Conservation (phyloP, 495 filamentous ascomycete genomes). For the Penicillium lividum region DNA sequence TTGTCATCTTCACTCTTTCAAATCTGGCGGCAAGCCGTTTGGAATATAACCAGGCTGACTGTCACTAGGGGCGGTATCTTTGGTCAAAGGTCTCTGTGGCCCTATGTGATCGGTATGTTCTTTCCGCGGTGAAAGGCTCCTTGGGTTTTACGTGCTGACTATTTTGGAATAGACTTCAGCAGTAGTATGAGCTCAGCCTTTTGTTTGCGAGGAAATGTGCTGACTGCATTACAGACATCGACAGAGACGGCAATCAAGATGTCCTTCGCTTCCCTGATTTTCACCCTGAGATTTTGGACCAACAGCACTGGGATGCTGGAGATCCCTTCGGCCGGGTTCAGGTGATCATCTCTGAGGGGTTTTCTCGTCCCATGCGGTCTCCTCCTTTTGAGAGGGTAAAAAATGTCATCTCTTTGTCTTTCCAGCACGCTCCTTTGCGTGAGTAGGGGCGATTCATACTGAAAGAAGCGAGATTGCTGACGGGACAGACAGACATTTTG, state of each 20-base stretch:
- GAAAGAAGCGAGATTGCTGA: slow-evolving; percentile 11
- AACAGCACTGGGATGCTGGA: slow-evolving; percentile 70
- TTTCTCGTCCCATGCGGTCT: slow-evolving; percentile 46
- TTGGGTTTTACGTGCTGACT: slow-evolving; percentile 21
- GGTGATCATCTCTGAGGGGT: slow-evolving; percentile 76
- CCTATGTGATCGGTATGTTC: slow-evolving; percentile 55
- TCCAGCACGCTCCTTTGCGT: slow-evolving; percentile 85
- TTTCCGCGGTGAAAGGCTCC: not conserved
- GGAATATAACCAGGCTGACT: not conserved
- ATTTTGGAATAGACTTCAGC: slow-evolving; percentile 24
- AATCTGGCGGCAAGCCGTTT: not conserved
- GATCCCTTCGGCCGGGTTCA: slow-evolving; percentile 74
- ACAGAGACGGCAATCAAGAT: slow-evolving; percentile 60
- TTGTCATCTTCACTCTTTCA: not conserved
- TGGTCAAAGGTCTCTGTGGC: slow-evolving; percentile 58
- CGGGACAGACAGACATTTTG: slow-evolving; percentile 59
- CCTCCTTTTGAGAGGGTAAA: slow-evolving; percentile 68
- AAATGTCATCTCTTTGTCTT: slow-evolving; percentile 77
- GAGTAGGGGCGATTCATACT: slow-evolving; percentile 18
- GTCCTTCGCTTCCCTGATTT: slow-evolving; percentile 72
- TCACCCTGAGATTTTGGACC: slow-evolving; percentile 67
- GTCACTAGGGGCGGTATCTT: slow-evolving; percentile 53
- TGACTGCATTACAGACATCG: slow-evolving; percentile 51
- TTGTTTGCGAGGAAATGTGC: not conserved
- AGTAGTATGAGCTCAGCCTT: slow-evolving; percentile 22